Base-by-base conservation (phyloP, 2,329 filamentous ascomycete species). In the Alternaria novae-zelandiae region DNA sequence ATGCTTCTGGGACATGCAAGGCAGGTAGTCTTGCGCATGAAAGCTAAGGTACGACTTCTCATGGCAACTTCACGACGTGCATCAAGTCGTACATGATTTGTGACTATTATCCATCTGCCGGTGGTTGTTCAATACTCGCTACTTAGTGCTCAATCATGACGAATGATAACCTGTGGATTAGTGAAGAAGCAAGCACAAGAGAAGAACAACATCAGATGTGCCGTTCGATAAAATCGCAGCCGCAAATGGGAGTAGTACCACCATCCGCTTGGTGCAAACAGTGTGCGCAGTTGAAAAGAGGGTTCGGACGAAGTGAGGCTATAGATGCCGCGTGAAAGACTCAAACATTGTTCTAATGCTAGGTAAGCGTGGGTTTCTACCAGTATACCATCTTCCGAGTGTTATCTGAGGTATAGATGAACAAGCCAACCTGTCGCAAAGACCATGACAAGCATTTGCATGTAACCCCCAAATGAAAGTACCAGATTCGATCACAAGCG, bases 1-100 rank as follows among this genome's bases (percentile, higher is more conserved):
- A 59, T 59, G 64, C 66, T 65, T 63, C 23, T 13, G 32, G 32
- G 23, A 15, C 36, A 41, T 17, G 36, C n/a, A 41, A 41, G 45
- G 12, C 10, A 17, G 12, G 12, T 17, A 51, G 36, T 41, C 36
- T 41, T 17, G 36, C 36, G 36, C 36, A 41, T 41, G 36, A 41
- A 41, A 41, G n/a, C 36, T 11, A 41, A 41, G 36, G 36, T 41
- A 41, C 36, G 36, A 41, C 36, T 41, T 41, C 36, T 41, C 36
- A 41, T 17, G 15, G 36, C 36, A 41, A 41, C 36, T 41, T 41
- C 36, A 41, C 36, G 36, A 41, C n/a, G 36, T 41, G 36, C 36
- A 41, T 41, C 15, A 41, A 41, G n/a, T 41, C n/a, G n/a, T 41
- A 41, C n/a, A 41, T 41, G n/a, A 41, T 41, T 41, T 41, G 36